These are phyloP conservation scores for Lachancea thermotolerans DNA, from an alignment of 805 yeast species.

Conservation along the genomic window DNA sequence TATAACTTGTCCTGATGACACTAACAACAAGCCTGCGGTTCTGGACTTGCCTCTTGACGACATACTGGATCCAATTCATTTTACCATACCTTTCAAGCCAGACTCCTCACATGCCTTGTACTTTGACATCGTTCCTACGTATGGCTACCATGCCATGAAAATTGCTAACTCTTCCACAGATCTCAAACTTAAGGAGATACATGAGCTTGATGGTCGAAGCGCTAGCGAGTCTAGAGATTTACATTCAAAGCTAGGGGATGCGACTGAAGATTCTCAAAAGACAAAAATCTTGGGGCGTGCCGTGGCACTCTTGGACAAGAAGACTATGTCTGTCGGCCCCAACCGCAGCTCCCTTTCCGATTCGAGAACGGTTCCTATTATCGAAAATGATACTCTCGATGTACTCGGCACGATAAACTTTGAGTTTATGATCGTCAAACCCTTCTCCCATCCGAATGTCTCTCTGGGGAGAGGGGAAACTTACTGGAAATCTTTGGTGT, in stretches of 20 bases:
- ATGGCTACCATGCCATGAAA: slow-evolving; percentile 39
- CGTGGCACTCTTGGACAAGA: slow-evolving; percentile 60
- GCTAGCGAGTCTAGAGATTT: no score
- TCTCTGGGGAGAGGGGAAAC: slow-evolving; percentile 41
- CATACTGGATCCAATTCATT: slow-evolving; percentile 61
- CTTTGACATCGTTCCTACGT: slow-evolving; percentile 88
- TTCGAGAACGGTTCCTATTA: slow-evolving; percentile 63
- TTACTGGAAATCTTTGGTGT: slow-evolving; percentile 84
- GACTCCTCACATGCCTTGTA: slow-evolving; percentile 52
- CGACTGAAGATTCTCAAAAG: neutral
- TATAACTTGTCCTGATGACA: slow-evolving; percentile 36
- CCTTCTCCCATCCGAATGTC: slow-evolving; percentile 43
- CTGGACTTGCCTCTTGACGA: slow-evolving; percentile 82
- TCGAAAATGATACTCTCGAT: slow-evolving; percentile 65
- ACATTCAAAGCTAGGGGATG: no score
- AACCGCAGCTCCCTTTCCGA: slow-evolving; percentile 61
- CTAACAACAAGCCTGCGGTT: slow-evolving; percentile 50
- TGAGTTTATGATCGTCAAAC: slow-evolving; percentile 62
- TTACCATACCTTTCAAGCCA: slow-evolving; percentile 47
- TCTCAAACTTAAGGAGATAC: neutral
- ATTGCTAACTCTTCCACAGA: slow-evolving; percentile 1
- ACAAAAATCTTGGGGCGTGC: slow-evolving; percentile 59
- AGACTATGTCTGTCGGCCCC: slow-evolving; percentile 60
- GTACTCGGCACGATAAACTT: slow-evolving; percentile 72
- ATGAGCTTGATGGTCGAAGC: neutral